Evolutionary conservation across 441 rosid genomes (phyloP), one percentile per base, ranked within the genome.

Genomic region (Eruca vesicaria): DNA sequence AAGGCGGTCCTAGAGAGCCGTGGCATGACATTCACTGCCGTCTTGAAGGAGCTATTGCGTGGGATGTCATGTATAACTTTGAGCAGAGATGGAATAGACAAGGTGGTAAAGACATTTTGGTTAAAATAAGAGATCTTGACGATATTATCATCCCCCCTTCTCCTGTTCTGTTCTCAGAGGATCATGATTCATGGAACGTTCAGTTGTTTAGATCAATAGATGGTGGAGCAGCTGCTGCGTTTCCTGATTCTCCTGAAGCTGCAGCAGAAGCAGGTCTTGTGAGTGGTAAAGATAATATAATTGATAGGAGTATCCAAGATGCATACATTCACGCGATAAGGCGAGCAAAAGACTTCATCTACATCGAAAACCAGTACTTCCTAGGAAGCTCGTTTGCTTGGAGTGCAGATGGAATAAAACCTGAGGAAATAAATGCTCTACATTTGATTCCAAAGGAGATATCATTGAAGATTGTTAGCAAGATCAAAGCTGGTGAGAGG

Each of bases 1-100:
- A 93, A 82, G 98, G 98, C 19, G 98, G 98, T 65, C 98, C 98
- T 23, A 86, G 98, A 84, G 97, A 93, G 79, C 98, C 98, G 12
- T 93, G 98, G 98, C 98, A 93, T 55, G 98, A 91, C 67, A 91
- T 91, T 75, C 98, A 93, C 78, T 93, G 91, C 35, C 86, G 89
- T 58, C 93, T 93, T 16, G 98, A 93, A 83, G 98, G 98, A 72
- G 93, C 96, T 11, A 72, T 93, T 59, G 98, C 98, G 11, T 93
- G 98, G 98, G 98, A 93, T 60, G 98, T 93, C 16, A 66, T 93
- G 79, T 91, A 81, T 62, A 93, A 93, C 58, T 93, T 93, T 64
- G 98, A 91, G 82, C 98, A 91, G 79, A 86, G 98, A 77, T 93
- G 98, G 98, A 89, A 70, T 62, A 84, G 85, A 83, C 98, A 93